phyloP scores from a whole-genome alignment of 1,139 yeast species.

The Candida glucosophila region DNA sequence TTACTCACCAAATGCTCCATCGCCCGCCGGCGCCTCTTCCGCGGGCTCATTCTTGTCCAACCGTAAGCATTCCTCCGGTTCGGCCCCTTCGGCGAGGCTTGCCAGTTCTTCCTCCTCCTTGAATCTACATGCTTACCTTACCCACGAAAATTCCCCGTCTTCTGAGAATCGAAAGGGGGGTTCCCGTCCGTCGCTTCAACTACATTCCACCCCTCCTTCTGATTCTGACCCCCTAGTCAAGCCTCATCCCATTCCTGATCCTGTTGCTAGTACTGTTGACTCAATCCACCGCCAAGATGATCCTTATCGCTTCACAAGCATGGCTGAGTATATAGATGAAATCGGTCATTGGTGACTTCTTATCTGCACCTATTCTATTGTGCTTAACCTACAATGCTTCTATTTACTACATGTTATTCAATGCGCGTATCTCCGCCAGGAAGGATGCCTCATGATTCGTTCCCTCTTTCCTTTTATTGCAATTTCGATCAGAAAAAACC shows the following conservation, averaged over 20 bases:
- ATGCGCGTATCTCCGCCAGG: too few relatives aligned
- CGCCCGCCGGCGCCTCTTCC: conserved; percentile 1
- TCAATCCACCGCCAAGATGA: too few relatives aligned
- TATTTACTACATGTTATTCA: too few relatives aligned
- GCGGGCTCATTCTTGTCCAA: conserved; percentile 1
- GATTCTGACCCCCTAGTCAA: too few relatives aligned
- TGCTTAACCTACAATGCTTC: background rate
- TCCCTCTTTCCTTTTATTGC: too few relatives aligned
- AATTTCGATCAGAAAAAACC: too few relatives aligned
- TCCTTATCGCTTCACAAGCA: too few relatives aligned
- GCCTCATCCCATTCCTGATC: too few relatives aligned
- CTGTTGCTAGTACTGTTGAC: too few relatives aligned
- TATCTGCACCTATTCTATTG: background rate
- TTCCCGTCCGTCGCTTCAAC: background rate
- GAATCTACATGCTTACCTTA: conserved; percentile 36
- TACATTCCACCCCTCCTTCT: too few relatives aligned
- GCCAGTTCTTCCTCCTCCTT: conserved; percentile 36
- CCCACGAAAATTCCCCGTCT: conserved; percentile 20
- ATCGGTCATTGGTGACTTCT: background rate
- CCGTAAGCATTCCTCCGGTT: conserved; percentile 18
- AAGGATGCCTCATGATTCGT: too few relatives aligned
- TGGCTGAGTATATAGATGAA: conserved; percentile 22
- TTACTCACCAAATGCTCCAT: conserved; percentile 1
- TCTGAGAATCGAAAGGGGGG: background rate
- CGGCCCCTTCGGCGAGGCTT: conserved; percentile 18